Conservation (phyloP, 345 rosid genomes). For the Viola odorata region DNA sequence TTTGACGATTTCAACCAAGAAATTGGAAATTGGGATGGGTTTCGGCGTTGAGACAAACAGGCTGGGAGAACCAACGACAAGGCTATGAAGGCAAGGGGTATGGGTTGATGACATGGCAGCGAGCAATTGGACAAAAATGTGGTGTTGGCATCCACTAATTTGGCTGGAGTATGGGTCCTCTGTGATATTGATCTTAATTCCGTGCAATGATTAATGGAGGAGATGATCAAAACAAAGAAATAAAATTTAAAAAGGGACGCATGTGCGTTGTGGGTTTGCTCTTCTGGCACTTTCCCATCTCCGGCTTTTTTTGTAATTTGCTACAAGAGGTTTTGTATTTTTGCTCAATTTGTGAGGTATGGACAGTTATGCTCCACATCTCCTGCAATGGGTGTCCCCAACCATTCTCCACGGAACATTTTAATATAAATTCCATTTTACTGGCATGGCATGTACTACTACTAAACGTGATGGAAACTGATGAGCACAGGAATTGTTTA, state of each 20-base stretch:
- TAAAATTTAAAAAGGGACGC: constrained; percentile 28
- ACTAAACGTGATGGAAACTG: constrained; percentile 3
- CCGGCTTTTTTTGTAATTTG: constrained; percentile 25
- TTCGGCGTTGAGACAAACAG: neutral
- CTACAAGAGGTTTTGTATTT: constrained; percentile 24
- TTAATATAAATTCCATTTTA: neutral
- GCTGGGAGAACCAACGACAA: neutral
- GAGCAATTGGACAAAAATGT: constrained; percentile 9
- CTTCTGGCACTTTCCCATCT: constrained; percentile 29
- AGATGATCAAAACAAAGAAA: constrained; percentile 24
- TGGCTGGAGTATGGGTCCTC: constrained; percentile 19
- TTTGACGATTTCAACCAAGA: neutral
- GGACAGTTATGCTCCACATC: constrained; percentile 37
- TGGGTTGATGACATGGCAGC: constrained; percentile 18
- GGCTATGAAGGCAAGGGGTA: neutral
- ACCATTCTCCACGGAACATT: neutral
- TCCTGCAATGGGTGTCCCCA: constrained; percentile 20
- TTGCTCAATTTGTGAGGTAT: constrained; percentile 21
- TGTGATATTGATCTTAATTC: constrained; percentile 19
- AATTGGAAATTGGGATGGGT: neutral
- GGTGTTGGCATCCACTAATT: constrained; percentile 39
- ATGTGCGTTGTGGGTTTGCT: constrained; percentile 40
- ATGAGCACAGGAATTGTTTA: neutral
- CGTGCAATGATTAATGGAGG: constrained; percentile 44
- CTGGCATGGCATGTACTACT: constrained; percentile 4